A percentile compares a stretch with the other conserved stretches of the same genome.
These are phyloP conservation scores for Dictyostelium capitatum DNA, from an alignment of 78 protist genomes.

Conservation along the genomic window DNA sequence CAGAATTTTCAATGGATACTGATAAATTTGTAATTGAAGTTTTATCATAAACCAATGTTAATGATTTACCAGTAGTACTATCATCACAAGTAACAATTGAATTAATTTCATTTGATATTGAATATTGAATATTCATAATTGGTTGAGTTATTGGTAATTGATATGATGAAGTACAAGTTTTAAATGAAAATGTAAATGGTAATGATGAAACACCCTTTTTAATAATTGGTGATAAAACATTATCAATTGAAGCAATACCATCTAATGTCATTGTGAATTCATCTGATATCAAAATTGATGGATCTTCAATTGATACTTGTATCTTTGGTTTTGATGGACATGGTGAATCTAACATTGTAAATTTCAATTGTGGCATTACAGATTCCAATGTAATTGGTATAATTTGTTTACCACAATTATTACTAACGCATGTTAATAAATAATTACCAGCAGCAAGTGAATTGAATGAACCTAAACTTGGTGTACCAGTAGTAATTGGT, in stretches of 20 bases:
- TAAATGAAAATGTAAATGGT: neutral
- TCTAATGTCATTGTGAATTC: neutral
- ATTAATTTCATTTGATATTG: neutral
- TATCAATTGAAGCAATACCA: neutral
- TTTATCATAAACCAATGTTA: neutral
- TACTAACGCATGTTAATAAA: neutral
- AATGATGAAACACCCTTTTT: neutral
- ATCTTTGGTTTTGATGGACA: conserved; percentile 27
- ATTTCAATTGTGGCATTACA: neutral
- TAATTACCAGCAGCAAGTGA: neutral
- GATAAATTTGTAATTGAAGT: neutral
- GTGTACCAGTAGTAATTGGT: neutral
- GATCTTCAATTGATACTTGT: neutral
- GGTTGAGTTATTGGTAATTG: neutral
- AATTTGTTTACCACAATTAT: neutral
- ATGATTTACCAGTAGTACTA: neutral
- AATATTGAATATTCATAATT: neutral
- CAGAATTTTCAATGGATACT: neutral
- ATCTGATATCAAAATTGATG: neutral
- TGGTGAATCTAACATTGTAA: neutral
- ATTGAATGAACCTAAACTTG: conserved; percentile 9
- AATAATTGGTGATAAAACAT: neutral
- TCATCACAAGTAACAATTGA: neutral
- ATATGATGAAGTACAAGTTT: neutral
- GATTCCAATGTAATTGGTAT: neutral